These are phyloP conservation scores for Picochlorum sp. DNA, from an alignment of 139 green algal genomes.

Conservation along the genomic window DNA sequence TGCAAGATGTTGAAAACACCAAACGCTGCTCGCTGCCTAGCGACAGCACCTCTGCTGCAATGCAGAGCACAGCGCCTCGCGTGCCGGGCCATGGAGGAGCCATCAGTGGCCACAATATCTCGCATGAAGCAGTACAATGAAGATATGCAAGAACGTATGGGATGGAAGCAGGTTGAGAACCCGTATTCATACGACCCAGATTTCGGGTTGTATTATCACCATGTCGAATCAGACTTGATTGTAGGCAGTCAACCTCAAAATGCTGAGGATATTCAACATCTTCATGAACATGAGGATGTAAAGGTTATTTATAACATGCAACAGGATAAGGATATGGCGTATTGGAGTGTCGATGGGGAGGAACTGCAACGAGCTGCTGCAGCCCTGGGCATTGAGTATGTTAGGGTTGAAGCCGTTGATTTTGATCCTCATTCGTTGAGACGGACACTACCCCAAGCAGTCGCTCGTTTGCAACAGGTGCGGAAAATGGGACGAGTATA, in stretches of 20 bases:
- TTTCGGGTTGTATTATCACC: constrained; percentile 58
- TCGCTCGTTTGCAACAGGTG: constrained; percentile 25
- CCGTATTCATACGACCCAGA: constrained; percentile 5
- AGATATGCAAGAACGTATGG: constrained; percentile 9
- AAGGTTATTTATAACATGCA: constrained; percentile 43
- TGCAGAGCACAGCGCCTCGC: too few species aligned
- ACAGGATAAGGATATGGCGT: constrained; percentile 43
- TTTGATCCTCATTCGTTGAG: constrained; percentile 68
- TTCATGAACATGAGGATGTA: constrained; percentile 21
- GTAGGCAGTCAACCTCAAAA: constrained; percentile 52
- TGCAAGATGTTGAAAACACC: too few species aligned
- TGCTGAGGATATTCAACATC: constrained; percentile 37
- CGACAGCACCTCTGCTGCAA: too few species aligned
- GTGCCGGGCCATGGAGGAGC: background rate
- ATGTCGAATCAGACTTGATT: constrained; percentile 42
- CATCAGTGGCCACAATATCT: background rate
- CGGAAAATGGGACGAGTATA: constrained; percentile 14
- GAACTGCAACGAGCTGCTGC: constrained; percentile 22
- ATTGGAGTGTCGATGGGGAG: constrained; percentile 40
- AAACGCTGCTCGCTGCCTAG: too few species aligned
- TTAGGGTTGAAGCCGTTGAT: constrained; percentile 51
- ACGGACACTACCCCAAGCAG: constrained; percentile 46
- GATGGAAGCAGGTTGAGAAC: constrained; percentile 10
- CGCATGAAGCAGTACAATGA: constrained; percentile 11
- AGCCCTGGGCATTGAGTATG: constrained; percentile 38